Evolutionary conservation across 148 eudicot genomes (phyloP).

Genomic region (Rhododendron molle): DNA sequence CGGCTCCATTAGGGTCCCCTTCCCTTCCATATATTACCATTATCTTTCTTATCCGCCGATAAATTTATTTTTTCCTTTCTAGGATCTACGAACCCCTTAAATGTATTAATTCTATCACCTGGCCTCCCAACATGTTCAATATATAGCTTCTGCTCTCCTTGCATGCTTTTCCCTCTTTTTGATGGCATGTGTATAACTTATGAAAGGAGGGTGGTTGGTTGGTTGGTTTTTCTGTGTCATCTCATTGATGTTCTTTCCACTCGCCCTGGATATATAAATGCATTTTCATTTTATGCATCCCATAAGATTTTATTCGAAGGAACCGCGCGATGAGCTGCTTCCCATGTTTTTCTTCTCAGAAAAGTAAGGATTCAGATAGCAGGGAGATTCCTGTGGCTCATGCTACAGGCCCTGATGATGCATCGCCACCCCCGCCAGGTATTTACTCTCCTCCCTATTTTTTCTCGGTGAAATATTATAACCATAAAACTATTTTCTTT

Average conservation of each 20-base stretch:
- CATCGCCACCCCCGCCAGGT: neutral
- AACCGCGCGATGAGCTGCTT: conserved; percentile 9
- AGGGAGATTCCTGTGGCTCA: conserved; percentile 4
- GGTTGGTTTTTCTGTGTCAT: too few species aligned
- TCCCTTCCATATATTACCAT: neutral
- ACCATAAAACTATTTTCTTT: too few species aligned
- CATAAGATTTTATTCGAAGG: neutral
- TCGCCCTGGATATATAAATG: neutral
- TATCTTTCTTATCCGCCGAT: neutral
- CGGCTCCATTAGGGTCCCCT: neutral
- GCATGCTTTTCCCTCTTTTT: too few species aligned
- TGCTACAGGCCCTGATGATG: neutral
- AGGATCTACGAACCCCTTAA: neutral
- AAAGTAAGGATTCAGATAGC: neutral
- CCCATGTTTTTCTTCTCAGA: conserved; percentile 3
- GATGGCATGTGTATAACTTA: neutral
- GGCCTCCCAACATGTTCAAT: neutral
- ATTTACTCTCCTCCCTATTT: neutral
- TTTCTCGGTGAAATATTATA: too few species aligned
- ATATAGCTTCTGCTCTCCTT: neutral
- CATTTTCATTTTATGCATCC: neutral
- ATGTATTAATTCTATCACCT: neutral
- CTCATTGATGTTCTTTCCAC: neutral
- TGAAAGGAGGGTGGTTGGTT: neutral
- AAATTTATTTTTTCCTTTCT: neutral